These are phyloP conservation scores for Cordyceps fumosorosea DNA, from an alignment of 2,329 filamentous ascomycete genomes.

Conservation along the genomic window DNA sequence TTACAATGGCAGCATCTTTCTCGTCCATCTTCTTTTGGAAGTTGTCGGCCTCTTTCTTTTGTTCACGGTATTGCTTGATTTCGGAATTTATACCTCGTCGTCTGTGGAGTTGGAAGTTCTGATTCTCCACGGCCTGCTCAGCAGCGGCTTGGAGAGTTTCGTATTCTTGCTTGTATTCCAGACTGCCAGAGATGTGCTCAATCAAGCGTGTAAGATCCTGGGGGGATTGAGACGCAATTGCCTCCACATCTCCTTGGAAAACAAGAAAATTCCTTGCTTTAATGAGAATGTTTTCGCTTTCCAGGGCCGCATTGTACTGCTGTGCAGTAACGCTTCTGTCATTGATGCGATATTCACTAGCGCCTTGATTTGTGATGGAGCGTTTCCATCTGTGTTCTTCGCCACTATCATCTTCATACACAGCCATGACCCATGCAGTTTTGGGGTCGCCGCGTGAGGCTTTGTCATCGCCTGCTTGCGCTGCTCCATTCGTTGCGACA, in stretches of 20 bases:
- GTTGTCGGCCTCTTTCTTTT: constrained; percentile 91
- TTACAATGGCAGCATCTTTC: constrained; percentile 83
- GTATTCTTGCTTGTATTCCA: constrained; percentile 92
- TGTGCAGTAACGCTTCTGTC: constrained; percentile 80
- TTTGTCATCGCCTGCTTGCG: constrained; percentile 54
- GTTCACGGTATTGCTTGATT: constrained; percentile 95
- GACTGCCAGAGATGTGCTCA: constrained; percentile 93
- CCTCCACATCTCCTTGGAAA: constrained; percentile 96
- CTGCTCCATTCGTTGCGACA: constrained; percentile 56
- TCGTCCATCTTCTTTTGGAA: constrained; percentile 89
- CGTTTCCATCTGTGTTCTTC: constrained; percentile 96
- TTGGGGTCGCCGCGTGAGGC: constrained; percentile 77
- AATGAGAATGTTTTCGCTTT: constrained; percentile 93
- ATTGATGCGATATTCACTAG: constrained; percentile 96
- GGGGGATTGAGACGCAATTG: constrained; percentile 90
- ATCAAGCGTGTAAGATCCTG: constrained; percentile 90
- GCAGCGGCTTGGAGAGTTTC: constrained; percentile 81
- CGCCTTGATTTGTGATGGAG: constrained; percentile 78
- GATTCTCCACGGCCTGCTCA: constrained; percentile 81
- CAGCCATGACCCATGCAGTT: constrained; percentile 97
- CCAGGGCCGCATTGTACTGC: constrained; percentile 88
- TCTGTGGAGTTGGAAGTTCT: constrained; percentile 79
- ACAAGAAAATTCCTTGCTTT: constrained; percentile 97
- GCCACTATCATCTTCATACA: constrained; percentile 95
- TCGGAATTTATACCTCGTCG: constrained; percentile 94